Conservation (phyloP, 306 rosid genomes). For the Inga laurina region DNA sequence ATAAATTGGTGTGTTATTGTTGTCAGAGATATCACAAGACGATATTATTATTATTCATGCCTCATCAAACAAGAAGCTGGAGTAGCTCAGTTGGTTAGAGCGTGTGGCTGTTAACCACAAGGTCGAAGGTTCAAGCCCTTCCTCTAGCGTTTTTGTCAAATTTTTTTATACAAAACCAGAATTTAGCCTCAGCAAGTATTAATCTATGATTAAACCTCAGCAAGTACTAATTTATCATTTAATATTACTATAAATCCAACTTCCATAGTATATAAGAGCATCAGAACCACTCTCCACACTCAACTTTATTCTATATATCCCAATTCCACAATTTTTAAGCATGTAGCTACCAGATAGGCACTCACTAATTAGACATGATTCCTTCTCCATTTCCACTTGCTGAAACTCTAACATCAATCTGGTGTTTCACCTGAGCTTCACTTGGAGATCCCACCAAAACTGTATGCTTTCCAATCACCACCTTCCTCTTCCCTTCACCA, state of each 20-base stretch:
- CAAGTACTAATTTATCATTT: too few species aligned
- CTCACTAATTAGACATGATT: background rate
- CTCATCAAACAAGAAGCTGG: background rate
- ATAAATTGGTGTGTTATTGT: too few species aligned
- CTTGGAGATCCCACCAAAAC: conserved; percentile 53
- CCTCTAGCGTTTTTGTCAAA: conserved; percentile 30
- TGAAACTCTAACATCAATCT: conserved; percentile 41
- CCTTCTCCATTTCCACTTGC: conserved; percentile 7
- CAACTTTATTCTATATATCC: background rate
- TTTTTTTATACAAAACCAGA: background rate
- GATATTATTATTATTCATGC: too few species aligned
- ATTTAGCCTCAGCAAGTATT: background rate
- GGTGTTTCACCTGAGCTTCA: conserved; percentile 58
- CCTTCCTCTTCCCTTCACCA: conserved; percentile 56
- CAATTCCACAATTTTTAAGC: background rate
- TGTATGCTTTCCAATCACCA: conserved; percentile 51
- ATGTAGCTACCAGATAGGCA: background rate
- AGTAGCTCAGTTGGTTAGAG: conserved; percentile 31
- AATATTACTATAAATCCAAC: background rate
- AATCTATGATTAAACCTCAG: background rate
- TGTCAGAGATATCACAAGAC: too few species aligned
- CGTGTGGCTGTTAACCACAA: conserved; percentile 37
- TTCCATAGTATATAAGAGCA: background rate
- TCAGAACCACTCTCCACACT: background rate
- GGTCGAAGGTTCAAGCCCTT: conserved; percentile 43